A percentile compares a stretch with the other conserved stretches of the same genome.
Evolutionary conservation across 352 stramenopile species (phyloP).

Genomic region (Pythium dissotocum): DNA sequence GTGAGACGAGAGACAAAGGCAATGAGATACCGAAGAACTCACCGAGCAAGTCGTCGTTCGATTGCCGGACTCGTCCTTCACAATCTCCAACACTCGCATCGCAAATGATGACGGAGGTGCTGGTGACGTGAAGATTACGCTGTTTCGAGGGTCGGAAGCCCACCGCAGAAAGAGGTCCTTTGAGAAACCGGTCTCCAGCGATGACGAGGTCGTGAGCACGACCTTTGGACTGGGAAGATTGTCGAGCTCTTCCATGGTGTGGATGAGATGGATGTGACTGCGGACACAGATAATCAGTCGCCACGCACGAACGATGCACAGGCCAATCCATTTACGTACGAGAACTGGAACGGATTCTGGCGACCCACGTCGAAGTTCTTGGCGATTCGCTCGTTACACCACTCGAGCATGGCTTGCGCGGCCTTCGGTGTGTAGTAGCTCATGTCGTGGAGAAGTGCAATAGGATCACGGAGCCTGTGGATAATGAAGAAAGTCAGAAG

Average conservation of each 20-base stretch:
- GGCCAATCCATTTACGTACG: constrained; percentile 39
- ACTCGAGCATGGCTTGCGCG: constrained; percentile 88
- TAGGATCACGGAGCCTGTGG: constrained; percentile 76
- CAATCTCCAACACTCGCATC: constrained; percentile 59
- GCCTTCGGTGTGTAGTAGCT: constrained; percentile 89
- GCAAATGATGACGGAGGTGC: constrained; percentile 67
- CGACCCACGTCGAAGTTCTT: constrained; percentile 90
- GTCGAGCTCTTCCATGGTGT: constrained; percentile 87
- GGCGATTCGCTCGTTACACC: constrained; percentile 88
- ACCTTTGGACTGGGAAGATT: constrained; percentile 85
- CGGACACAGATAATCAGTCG: not conserved
- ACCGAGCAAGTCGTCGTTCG: constrained; percentile 64
- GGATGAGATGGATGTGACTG: constrained; percentile 87
- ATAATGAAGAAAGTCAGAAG: not conserved
- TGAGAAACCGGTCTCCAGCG: constrained; percentile 76
- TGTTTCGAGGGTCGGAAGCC: constrained; percentile 75
- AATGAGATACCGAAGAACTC: constrained; percentile 8
- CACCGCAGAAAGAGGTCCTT: constrained; percentile 87
- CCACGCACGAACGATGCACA: too few species aligned
- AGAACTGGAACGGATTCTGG: constrained; percentile 90
- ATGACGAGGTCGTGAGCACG: constrained; percentile 78
- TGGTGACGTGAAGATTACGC: constrained; percentile 81
- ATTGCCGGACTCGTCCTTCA: constrained; percentile 47
- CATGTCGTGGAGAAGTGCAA: constrained; percentile 87
- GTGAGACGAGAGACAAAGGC: not conserved